A percentile compares a stretch with the other conserved stretches of the same genome.
phyloP scores from a whole-genome alignment of 257 asterid genomes.

The Perilla frutescens region DNA sequence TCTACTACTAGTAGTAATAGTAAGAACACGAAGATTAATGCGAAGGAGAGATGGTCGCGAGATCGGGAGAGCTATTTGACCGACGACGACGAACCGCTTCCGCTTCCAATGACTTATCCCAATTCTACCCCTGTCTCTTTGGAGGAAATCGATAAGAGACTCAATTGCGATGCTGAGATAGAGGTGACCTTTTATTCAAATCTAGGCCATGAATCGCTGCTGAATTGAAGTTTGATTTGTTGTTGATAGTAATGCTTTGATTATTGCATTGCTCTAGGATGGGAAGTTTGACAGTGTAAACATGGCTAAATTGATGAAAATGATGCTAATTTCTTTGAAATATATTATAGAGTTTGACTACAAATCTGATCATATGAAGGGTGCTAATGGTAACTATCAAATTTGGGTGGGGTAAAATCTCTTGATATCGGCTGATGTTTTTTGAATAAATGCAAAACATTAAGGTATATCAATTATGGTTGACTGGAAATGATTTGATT shows the following conservation, averaged over 20 bases:
- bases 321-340: background rate
- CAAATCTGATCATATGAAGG: background rate
- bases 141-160: constrained; percentile 73
- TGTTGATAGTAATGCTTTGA: background rate
- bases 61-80: constrained; percentile 75
- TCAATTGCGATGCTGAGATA: constrained; percentile 65
- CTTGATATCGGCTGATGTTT: constrained; percentile 4
- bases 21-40: constrained; percentile 55
- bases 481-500: constrained; percentile 10
- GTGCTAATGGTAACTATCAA: background rate
- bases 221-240: background rate
- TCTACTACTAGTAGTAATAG: constrained; percentile 24
- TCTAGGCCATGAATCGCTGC: background rate
- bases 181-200: constrained; percentile 44
- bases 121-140: constrained; percentile 62
- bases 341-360: background rate
- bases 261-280: background rate
- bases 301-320: background rate
- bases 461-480: constrained; percentile 1
- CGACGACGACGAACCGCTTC: constrained; percentile 73
- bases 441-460: background rate
- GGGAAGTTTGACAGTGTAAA: background rate
- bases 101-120: constrained; percentile 90
- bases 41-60: constrained; percentile 83
- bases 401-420: background rate